Percentiles rank a stretch among this genome's conserved stretches.
Evolutionary conservation across 257 asterid genomes (phyloP).

Genomic region (Ilex asprella): DNA sequence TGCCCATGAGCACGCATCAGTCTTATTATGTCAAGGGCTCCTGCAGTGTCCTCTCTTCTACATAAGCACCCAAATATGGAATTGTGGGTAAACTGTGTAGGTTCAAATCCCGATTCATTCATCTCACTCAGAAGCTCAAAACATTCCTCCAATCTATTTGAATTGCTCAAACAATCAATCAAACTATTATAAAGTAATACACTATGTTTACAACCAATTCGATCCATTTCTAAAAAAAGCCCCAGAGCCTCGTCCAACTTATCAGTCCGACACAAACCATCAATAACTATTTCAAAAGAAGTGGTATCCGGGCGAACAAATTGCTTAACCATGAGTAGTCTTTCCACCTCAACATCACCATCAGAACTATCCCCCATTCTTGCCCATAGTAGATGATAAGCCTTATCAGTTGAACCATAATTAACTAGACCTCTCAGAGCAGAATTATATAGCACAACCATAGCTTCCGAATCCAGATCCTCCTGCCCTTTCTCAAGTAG

Average conservation of each 20-base stretch:
- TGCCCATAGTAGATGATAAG: slow-evolving; percentile 48
- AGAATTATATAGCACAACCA: slow-evolving; percentile 35
- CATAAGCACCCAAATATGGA: slow-evolving; percentile 82
- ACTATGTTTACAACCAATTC: slow-evolving; percentile 38
- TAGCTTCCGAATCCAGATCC: slow-evolving; percentile 36
- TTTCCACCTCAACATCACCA: slow-evolving; percentile 30
- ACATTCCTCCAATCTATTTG: slow-evolving; percentile 50
- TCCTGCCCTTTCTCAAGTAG: slow-evolving; percentile 38
- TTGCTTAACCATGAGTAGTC: slow-evolving; percentile 11
- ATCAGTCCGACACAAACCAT: slow-evolving; percentile 52
- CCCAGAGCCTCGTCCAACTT: slow-evolving; percentile 59
- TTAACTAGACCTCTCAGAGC: slow-evolving; percentile 45
- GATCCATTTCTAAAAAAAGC: slow-evolving; percentile 52
- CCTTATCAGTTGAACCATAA: slow-evolving; percentile 53
- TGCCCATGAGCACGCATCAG: slow-evolving; percentile 71
- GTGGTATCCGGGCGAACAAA: slow-evolving; percentile 30
- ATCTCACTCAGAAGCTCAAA: slow-evolving; percentile 54
- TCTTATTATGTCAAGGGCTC: slow-evolving; percentile 53
- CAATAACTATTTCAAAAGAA: slow-evolving; percentile 60
- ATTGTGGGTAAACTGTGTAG: slow-evolving; percentile 79
- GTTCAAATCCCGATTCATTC: slow-evolving; percentile 54
- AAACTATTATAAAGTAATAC: slow-evolving; percentile 64
- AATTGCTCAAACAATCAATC: slow-evolving; percentile 49
- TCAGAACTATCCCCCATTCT: slow-evolving; percentile 18
- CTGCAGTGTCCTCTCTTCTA: slow-evolving; percentile 43